Conservation (phyloP, 495 filamentous ascomycete species). For the Pseudoneurospora amorphoporcata region DNA sequence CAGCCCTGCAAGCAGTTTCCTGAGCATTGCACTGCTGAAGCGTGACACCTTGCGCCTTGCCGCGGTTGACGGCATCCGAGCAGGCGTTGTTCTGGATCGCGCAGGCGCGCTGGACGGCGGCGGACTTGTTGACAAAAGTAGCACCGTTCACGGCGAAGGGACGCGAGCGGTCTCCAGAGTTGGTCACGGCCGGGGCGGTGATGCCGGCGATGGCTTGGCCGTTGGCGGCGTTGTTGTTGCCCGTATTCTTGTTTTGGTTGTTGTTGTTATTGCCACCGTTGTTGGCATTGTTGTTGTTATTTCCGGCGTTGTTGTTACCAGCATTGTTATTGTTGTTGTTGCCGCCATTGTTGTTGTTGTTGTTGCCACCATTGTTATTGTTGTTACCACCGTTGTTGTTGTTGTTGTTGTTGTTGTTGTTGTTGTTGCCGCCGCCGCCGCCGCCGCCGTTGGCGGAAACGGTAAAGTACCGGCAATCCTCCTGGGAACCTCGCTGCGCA, state of each 20-base stretch:
- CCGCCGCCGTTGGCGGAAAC: constrained; percentile 13
- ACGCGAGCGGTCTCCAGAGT: constrained; percentile 31
- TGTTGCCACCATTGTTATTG: constrained; percentile 3
- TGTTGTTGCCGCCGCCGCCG: constrained; percentile 10
- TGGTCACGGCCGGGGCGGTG: constrained; percentile 22
- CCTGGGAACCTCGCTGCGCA: constrained; percentile 61
- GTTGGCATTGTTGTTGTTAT: constrained; percentile 6
- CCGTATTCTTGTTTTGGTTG: background rate
- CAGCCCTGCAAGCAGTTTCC: constrained; percentile 20
- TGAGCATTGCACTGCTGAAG: constrained; percentile 38
- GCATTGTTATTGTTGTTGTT: constrained; percentile 6
- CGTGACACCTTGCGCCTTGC: constrained; percentile 17
- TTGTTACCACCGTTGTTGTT: constrained; percentile 11
- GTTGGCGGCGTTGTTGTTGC: constrained; percentile 1
- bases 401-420: background rate
- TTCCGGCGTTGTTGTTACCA: constrained; percentile 1
- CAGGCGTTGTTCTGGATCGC: constrained; percentile 44
- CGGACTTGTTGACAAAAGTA: constrained; percentile 35
- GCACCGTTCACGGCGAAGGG: constrained; percentile 42
- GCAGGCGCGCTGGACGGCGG: constrained; percentile 32
- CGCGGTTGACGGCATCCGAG: constrained; percentile 34
- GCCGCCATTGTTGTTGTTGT: constrained; percentile 5
- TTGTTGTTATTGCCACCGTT: background rate
- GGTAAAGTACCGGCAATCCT: constrained; percentile 62
- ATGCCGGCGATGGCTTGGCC: constrained; percentile 22